Evolutionary conservation across 116 monocot species (phyloP), one percentile per base, ranked within the genome.

Genomic region (Zostera marina): DNA sequence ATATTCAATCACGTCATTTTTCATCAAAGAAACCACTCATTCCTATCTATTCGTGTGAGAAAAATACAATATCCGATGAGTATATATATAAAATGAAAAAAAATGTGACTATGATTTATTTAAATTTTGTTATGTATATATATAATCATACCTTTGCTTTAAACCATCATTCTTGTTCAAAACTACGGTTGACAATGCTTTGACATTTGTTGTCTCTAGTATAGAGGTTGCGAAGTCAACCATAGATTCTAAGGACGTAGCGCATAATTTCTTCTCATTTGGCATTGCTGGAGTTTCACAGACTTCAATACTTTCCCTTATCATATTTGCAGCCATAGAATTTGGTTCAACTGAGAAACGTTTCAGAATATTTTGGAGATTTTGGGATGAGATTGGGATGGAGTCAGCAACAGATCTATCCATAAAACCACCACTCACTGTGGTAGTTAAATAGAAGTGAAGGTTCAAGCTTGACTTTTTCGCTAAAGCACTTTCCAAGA

Each of bases 191-290:
- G 79, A 79, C 26, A 64, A 39, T 6, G 67, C 70, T n/a, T 39
- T 6, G 7, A 79, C 43, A 5, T 77, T 22, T 13, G 42, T 45
- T 0, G 78, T 78, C 0, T 69, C 71, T 2, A 81, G 47, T 17
- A 42, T 76, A 0, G 54, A 8, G 22, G 53, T 74, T 53, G 60
- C 64, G 62, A 83, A 83, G 12, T 88, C 88, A 11, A 88, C 79
- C 88, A 88, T 88, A 21, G 79, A 79, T 52, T 88, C 79, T 5
- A 88, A 54, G 3, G 82, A 88, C 8, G 82, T 83, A 9, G 75
- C 80, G 44, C 83, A 83, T 45, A 3, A 16, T 41, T 77, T 83
- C 42, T 1, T 73, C 77, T 88, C 80, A 2, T 74, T 76, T 1
- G 4, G 22, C 0, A 24, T 52, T 8, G 70, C 65, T 3, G 66